Evolutionary conservation across 2,329 filamentous ascomycete genomes (phyloP).

Genomic region (Thermothelomyces thermophilus): DNA sequence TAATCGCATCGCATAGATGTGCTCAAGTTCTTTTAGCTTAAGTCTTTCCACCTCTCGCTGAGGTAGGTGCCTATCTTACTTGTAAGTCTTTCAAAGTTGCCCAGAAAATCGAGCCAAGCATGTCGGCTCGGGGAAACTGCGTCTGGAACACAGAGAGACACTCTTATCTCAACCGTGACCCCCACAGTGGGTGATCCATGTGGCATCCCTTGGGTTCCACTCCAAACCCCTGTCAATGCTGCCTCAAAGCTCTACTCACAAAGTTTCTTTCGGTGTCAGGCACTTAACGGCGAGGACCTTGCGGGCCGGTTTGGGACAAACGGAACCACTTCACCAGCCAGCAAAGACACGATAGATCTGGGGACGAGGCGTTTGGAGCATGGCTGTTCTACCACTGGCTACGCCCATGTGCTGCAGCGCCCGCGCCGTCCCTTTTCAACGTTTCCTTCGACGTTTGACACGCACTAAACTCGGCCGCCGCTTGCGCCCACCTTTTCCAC

Average conservation of each 20-base stretch:
- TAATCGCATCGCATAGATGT: no score
- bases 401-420: conserved; percentile 9
- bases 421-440: conserved; percentile 10
- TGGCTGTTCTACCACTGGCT: conserved; percentile 5
- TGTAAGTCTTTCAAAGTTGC: background rate
- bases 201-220: conserved; percentile 20
- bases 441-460: conserved; percentile 8
- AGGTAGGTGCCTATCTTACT: no score
- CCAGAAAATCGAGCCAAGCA: conserved; percentile 2
- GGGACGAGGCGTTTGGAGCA: background rate
- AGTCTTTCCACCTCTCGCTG: no score
- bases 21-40: no score
- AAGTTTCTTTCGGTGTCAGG: conserved; percentile 10
- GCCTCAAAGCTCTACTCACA: no score
- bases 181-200: conserved; percentile 25
- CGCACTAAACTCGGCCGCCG: background rate
- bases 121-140: conserved; percentile 9
- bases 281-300: conserved; percentile 3
- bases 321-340: background rate
- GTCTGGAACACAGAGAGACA: conserved; percentile 3
- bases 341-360: background rate
- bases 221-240: conserved; percentile 17
- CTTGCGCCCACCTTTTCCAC: conserved; percentile 5
- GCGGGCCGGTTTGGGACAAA: conserved; percentile 5
- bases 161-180: conserved; percentile 25